Percentiles rank a stretch among this genome's conserved stretches.
Conservation (phyloP, 1,284 basidiomycete species). For the Boletus hoseneyae region DNA sequence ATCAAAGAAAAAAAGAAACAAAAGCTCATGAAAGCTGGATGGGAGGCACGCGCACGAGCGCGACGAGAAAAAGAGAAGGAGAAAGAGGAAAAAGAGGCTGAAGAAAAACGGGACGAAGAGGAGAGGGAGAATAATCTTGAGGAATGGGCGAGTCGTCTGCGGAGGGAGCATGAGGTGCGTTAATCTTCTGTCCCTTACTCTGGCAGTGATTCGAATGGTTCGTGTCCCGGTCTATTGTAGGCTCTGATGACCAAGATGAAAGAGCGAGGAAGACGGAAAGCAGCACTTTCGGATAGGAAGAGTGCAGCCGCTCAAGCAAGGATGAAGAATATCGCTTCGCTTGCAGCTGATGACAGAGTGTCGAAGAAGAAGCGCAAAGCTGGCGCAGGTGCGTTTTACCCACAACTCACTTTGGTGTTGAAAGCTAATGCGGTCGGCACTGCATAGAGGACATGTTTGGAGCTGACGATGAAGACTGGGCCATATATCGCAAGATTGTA, state of each 20-base stretch:
- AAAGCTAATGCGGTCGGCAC: constrained; percentile 4
- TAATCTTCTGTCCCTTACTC: not conserved
- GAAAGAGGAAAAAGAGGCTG: constrained; percentile 70
- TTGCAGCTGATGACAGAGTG: constrained; percentile 82
- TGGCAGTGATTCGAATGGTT: not conserved
- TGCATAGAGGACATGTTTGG: constrained; percentile 88
- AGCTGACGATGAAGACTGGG: constrained; percentile 95
- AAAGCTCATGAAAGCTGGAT: constrained; percentile 90
- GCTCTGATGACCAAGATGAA: constrained; percentile 82
- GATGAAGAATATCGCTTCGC: constrained; percentile 95
- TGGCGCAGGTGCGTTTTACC: constrained; percentile 56
- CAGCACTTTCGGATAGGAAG: constrained; percentile 87
- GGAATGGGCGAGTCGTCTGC: constrained; percentile 71
- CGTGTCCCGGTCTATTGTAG: constrained; percentile 36
- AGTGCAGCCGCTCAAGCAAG: constrained; percentile 93
- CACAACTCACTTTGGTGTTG: not conserved
- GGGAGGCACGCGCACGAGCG: constrained; percentile 85
- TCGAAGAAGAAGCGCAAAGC: constrained; percentile 79
- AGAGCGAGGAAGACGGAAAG: constrained; percentile 77
- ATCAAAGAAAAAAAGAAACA: constrained; percentile 96
- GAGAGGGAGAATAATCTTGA: constrained; percentile 69
- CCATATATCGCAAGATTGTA: constrained; percentile 96
- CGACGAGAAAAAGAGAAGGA: constrained; percentile 90
- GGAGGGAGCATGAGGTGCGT: constrained; percentile 75
- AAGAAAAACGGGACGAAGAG: constrained; percentile 73